Conservation (phyloP, 2,329 filamentous ascomycete species). For the Sporothrix schenckii region DNA sequence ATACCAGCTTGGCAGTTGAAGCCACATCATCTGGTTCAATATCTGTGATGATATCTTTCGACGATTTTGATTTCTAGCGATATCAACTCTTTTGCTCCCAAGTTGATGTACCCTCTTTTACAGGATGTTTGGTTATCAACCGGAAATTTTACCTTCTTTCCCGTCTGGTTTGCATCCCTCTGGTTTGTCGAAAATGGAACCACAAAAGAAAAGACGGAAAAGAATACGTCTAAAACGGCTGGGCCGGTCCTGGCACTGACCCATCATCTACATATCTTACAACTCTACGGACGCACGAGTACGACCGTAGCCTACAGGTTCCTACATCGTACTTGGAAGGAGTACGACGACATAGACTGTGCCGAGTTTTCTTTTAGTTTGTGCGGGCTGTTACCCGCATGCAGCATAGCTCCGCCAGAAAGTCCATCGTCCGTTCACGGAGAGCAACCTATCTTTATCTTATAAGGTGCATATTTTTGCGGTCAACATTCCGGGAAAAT, state of each 20-base stretch:
- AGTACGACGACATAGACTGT: too few species aligned
- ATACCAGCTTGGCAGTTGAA: background rate
- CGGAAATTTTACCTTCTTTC: background rate
- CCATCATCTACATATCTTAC: constrained; percentile 25
- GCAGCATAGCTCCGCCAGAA: constrained; percentile 12
- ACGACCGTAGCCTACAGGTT: background rate
- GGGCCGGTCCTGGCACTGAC: constrained; percentile 4
- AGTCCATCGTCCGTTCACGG: constrained; percentile 8
- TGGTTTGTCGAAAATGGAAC: background rate
- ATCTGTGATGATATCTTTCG: background rate
- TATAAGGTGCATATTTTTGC: background rate
- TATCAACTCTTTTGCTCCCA: background rate
- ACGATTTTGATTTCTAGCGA: background rate
- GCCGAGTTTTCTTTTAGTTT: background rate
- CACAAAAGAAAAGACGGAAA: background rate
- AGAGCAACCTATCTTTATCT: background rate
- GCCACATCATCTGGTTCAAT: background rate
- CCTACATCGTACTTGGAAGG: background rate
- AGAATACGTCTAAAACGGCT: background rate
- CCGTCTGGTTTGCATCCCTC: background rate
- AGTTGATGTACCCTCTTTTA: background rate
- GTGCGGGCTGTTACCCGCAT: constrained; percentile 15
- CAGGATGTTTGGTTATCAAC: background rate
- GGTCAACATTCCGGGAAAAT: background rate
- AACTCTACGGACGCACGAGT: constrained; percentile 4